phyloP scores from a whole-genome alignment of 2,329 filamentous ascomycete species.

The Clarireedia monteithiana region DNA sequence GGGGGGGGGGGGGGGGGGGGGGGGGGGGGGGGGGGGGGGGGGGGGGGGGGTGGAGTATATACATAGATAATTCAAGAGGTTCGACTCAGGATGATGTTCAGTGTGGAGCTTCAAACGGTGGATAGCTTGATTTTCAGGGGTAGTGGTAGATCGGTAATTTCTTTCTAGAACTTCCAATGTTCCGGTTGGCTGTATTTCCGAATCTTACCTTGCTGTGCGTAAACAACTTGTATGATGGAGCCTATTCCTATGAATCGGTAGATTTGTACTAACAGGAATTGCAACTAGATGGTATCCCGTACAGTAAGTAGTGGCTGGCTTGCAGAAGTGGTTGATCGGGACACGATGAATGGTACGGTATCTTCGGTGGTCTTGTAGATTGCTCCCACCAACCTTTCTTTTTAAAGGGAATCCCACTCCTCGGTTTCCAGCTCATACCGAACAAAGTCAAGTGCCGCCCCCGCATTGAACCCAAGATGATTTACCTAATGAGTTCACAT shows the following conservation, averaged over 20 bases:
- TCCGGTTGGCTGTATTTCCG: neutral
- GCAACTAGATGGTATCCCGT: too few species aligned
- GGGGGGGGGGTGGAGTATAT: too few species aligned
- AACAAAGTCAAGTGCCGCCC: constrained; percentile 1
- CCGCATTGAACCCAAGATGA: constrained; percentile 2
- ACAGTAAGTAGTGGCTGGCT: too few species aligned
- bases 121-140: constrained; percentile 1
- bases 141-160: constrained; percentile 4
- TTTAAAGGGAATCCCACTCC: neutral
- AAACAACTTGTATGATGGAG: neutral
- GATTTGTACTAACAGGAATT: too few species aligned
- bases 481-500: constrained; percentile 4
- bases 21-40: too few species aligned
- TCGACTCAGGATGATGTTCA: neutral
- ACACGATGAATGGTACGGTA: too few species aligned
- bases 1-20: too few species aligned
- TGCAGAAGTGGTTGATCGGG: too few species aligned
- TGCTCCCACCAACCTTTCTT: too few species aligned
- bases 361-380: too few species aligned
- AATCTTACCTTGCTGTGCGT: neutral
- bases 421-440: constrained; percentile 1
- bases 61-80: neutral
- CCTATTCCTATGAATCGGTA: too few species aligned
- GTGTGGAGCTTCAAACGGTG: neutral
- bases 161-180: constrained; percentile 2